Evolutionary conservation across 495 filamentous ascomycete species (phyloP), one percentile per base, ranked within the genome.

Genomic region (Margaritispora aquatica): DNA sequence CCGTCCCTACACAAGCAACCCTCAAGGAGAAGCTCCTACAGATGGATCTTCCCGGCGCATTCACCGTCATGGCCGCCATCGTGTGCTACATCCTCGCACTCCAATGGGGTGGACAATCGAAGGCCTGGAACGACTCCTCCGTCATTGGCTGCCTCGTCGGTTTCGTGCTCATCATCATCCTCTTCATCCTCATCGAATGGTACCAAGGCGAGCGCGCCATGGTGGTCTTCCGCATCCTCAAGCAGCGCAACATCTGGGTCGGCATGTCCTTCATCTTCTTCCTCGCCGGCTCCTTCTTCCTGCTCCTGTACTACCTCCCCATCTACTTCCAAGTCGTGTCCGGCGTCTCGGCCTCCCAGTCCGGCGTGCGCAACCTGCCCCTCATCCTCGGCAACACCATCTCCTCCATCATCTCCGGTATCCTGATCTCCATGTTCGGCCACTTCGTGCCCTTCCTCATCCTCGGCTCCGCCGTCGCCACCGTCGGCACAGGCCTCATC

Each of bases 241-340:
- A 77, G 54, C 79, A 89, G 56, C 80, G 88, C 20, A 85, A 76
- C 41, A 78, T 93, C 19, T 76, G 78, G 29, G 76, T 73, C 5
- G 75, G 76, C 3, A 70, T 77, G 9, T 69, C 78, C 57, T 87
- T 82, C 68, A 64, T 75, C 17, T 75, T 82, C 60, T 77, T 76
- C 59, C 63, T 84, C 10, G 83, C 80, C 17, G 81, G 75, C 17
- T 67, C 76, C 0, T 86, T 88, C 68, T 82, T 90, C 59, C 64
- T 87, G 22, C 66, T 84, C 19, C 68, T 84, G 20, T 87, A 80
- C 68, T 84, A 86, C 74, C 71, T 92, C 7, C 88, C 89, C 0
- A 85, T 92, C 63, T 94, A 85, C 84, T 92, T 94, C 75, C 89
- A 94, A 64, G 85, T 87, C 10, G 83, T 92, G 66, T 84, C 87